Percentiles rank a stretch among this genome's conserved stretches.
Evolutionary conservation across 768 basidiomycete genomes (phyloP).

Genomic region (Amanita subjunquillea): DNA sequence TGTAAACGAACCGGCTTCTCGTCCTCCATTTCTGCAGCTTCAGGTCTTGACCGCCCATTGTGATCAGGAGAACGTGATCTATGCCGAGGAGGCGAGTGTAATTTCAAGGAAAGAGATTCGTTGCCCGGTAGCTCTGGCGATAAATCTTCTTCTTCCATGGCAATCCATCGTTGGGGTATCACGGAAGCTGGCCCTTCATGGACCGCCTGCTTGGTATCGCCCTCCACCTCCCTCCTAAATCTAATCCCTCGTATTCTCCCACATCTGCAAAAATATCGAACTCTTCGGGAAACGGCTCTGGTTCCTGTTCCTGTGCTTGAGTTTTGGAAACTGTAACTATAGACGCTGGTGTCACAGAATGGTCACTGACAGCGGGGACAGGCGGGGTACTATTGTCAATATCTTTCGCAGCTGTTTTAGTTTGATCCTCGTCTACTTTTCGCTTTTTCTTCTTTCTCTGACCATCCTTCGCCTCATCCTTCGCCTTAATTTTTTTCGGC

Average conservation of each 20-base stretch:
- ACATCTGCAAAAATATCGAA: slow-evolving; percentile 84
- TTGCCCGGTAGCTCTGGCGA: slow-evolving; percentile 7
- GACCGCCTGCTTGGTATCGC: background rate
- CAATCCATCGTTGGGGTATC: slow-evolving; percentile 34
- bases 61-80: slow-evolving; percentile 11
- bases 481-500: slow-evolving; percentile 40
- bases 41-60: slow-evolving; percentile 4
- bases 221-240: slow-evolving; percentile 32
- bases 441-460: slow-evolving; percentile 54
- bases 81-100: background rate
- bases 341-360: background rate
- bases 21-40: slow-evolving; percentile 31
- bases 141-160: slow-evolving; percentile 24
- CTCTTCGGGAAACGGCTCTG: slow-evolving; percentile 39
- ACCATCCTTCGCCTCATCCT: slow-evolving; percentile 25
- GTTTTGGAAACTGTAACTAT: slow-evolving; percentile 11
- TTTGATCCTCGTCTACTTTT: slow-evolving; percentile 27
- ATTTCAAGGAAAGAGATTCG: slow-evolving; percentile 6
- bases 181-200: slow-evolving; percentile 5
- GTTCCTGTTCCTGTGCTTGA: slow-evolving; percentile 9
- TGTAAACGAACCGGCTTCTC: slow-evolving; percentile 45
- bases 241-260: slow-evolving; percentile 72
- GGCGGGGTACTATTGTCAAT: slow-evolving; percentile 7
- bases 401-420: slow-evolving; percentile 13
- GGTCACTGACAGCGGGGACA: background rate